These are phyloP conservation scores for Thelephora ganbajun DNA, from an alignment of 768 basidiomycete genomes.

Conservation along the genomic window DNA sequence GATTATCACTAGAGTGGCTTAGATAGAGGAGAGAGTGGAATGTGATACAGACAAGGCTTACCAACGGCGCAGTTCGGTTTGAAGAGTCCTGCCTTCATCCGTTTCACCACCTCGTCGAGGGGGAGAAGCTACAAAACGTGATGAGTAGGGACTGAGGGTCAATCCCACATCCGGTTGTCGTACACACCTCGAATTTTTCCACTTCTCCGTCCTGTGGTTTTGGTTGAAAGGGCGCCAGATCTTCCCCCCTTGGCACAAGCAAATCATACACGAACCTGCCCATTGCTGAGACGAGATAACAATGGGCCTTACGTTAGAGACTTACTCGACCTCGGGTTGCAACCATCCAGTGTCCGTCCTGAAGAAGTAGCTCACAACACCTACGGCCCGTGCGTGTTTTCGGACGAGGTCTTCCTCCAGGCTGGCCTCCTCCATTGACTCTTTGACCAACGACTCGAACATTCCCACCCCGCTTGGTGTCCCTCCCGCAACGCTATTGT, in stretches of 20 bases:
- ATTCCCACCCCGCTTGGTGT: constrained; percentile 67
- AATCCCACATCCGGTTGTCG: background rate
- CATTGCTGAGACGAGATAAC: background rate
- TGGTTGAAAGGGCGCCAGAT: constrained; percentile 39
- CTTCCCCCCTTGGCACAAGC: constrained; percentile 39
- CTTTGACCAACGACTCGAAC: constrained; percentile 73
- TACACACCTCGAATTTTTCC: constrained; percentile 73
- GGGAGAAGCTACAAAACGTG: constrained; percentile 40
- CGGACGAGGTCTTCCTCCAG: constrained; percentile 52
- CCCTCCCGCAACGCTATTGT: constrained; percentile 88
- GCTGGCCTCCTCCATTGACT: constrained; percentile 89
- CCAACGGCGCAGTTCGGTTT: constrained; percentile 89
- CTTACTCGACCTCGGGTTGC: constrained; percentile 77
- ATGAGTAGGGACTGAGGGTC: background rate
- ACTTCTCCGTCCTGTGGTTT: constrained; percentile 86
- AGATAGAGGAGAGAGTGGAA: background rate
- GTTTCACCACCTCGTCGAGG: constrained; percentile 43
- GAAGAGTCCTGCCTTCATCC: constrained; percentile 62
- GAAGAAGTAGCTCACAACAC: constrained; percentile 70
- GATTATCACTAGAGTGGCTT: constrained; percentile 45
- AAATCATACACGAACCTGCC: constrained; percentile 78
- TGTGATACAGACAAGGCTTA: constrained; percentile 19
- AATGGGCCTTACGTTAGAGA: background rate
- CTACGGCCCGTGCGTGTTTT: constrained; percentile 42
- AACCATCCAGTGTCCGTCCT: constrained; percentile 64